Conservation (phyloP, 768 basidiomycete species). For the Boletus rufocinnamomeus region DNA sequence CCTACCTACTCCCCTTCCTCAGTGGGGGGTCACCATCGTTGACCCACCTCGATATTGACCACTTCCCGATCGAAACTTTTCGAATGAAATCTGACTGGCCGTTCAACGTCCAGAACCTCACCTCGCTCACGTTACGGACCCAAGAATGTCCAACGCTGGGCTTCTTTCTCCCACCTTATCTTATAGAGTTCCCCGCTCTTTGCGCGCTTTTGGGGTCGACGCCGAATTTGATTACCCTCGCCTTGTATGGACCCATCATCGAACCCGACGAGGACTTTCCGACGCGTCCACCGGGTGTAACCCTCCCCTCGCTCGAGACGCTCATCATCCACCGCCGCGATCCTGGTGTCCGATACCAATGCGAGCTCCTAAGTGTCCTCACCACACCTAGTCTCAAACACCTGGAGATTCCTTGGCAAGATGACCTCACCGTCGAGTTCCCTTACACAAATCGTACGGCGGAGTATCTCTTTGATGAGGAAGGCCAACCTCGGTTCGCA, state of each 20-base stretch:
- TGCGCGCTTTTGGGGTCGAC: constrained; percentile 15
- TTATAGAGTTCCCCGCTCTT: constrained; percentile 17
- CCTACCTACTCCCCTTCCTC: constrained; percentile 16
- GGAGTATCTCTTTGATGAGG: constrained; percentile 12
- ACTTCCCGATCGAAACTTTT: constrained; percentile 19
- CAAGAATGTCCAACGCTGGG: constrained; percentile 8
- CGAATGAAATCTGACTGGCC: not conserved
- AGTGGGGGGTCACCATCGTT: constrained; percentile 7
- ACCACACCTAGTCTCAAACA: constrained; percentile 9
- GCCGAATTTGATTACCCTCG: constrained; percentile 9
- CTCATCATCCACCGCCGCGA: constrained; percentile 21
- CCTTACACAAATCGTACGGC: constrained; percentile 3
- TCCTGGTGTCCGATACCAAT: constrained; percentile 19
- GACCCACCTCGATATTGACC: constrained; percentile 18
- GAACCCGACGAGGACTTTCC: constrained; percentile 14
- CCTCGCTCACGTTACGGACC: constrained; percentile 17
- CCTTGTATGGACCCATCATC: constrained; percentile 20
- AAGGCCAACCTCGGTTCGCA: constrained; percentile 16
- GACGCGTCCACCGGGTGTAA: not conserved
- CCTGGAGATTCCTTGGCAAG: constrained; percentile 23
- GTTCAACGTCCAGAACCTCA: constrained; percentile 11
- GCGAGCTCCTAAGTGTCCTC: constrained; percentile 14
- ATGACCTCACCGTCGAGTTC: constrained; percentile 16
- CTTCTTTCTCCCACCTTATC: constrained; percentile 17
- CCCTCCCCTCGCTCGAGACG: constrained; percentile 11